A percentile compares a stretch with the other conserved stretches of the same genome.
phyloP scores from a whole-genome alignment of 1,139 yeast genomes.

The Hyphopichia pseudoburtonii region DNA sequence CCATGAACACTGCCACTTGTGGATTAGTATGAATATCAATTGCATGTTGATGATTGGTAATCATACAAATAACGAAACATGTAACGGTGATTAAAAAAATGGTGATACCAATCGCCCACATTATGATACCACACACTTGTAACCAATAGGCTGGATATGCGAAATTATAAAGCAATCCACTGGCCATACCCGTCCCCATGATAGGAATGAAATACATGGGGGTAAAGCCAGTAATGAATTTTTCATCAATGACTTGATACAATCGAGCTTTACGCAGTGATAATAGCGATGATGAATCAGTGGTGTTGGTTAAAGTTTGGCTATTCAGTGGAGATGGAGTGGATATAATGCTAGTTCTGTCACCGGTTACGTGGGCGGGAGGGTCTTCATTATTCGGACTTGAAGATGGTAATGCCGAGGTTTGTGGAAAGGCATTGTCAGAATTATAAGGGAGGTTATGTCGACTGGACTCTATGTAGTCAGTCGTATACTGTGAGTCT shows the following conservation, averaged over 20 bases:
- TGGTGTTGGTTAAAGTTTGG: background rate
- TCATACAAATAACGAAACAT: conserved; percentile 38
- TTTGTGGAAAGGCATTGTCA: too few species aligned
- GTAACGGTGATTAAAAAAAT: conserved; percentile 43
- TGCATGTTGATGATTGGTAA: conserved; percentile 34
- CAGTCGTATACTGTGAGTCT: too few species aligned
- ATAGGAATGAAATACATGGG: conserved; percentile 68
- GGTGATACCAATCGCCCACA: conserved; percentile 53
- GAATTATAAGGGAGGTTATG: too few species aligned
- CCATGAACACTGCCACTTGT: conserved; percentile 59
- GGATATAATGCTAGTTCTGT: background rate
- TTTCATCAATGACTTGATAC: background rate
- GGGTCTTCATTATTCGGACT: too few species aligned
- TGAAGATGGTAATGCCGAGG: background rate
- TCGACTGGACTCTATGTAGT: too few species aligned
- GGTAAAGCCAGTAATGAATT: conserved; percentile 33
- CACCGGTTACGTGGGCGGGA: background rate
- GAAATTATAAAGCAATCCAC: conserved; percentile 57
- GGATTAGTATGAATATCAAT: conserved; percentile 43
- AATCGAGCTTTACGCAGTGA: background rate
- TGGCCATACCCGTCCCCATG: conserved; percentile 85
- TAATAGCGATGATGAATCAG: background rate
- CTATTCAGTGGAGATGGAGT: background rate
- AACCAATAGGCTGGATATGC: conserved; percentile 70
- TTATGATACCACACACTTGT: conserved; percentile 52